Conservation (phyloP, 1,284 basidiomycete species). For the Tylopilus orsonianus region DNA sequence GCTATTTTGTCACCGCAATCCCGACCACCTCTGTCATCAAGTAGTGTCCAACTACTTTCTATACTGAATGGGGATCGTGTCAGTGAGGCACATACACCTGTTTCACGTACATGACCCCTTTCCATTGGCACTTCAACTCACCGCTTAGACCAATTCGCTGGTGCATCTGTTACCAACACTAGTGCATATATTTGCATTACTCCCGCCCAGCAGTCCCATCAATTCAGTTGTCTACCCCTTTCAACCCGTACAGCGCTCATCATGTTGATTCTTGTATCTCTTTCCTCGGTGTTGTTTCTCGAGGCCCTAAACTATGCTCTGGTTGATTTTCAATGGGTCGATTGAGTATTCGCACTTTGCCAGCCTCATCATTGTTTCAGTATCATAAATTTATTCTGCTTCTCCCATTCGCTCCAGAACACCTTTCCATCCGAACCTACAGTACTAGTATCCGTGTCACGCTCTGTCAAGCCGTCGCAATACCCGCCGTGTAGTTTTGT, state of each 20-base stretch:
- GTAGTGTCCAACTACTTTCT: conserved; percentile 36
- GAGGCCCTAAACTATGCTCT: conserved; percentile 21
- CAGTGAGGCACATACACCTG: conserved; percentile 11
- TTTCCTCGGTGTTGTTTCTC: conserved; percentile 12
- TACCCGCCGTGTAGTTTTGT: conserved; percentile 40
- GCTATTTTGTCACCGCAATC: conserved; percentile 10
- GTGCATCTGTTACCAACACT: conserved; percentile 8
- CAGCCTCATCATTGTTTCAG: conserved; percentile 24
- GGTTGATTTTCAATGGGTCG: conserved; percentile 25
- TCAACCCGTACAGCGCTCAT: conserved; percentile 2
- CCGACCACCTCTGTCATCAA: conserved; percentile 24
- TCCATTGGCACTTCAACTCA: conserved; percentile 20
- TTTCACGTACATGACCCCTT: conserved; percentile 11
- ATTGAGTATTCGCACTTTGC: conserved; percentile 27
- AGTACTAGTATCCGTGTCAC: conserved; percentile 36
- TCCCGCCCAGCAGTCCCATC: conserved; percentile 2
- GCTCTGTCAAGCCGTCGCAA: conserved; percentile 27
- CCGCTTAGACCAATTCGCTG: conserved; percentile 25
- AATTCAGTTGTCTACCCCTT: conserved; percentile 2
- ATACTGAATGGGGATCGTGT: conserved; percentile 35
- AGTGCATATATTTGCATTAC: conserved; percentile 25
- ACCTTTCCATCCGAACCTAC: conserved; percentile 22
- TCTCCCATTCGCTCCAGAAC: conserved; percentile 20
- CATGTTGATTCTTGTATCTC: conserved; percentile 17
- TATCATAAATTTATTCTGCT: conserved; percentile 35